Evolutionary conservation across 441 rosid species (phyloP).

Genomic region (Bruguiera hainesii): DNA sequence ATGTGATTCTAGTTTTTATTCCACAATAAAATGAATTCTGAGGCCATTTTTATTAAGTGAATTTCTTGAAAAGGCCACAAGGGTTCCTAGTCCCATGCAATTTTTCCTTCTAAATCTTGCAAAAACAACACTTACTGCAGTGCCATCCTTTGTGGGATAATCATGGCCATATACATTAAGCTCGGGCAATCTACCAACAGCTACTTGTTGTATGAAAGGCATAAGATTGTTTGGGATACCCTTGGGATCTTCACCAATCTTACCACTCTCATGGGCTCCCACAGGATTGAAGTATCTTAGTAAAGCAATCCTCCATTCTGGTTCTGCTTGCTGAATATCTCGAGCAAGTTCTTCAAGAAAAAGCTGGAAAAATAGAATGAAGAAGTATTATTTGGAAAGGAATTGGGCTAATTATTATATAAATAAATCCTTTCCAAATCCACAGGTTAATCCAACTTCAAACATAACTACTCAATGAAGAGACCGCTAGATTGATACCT

Average conservation of each 20-base stretch:
- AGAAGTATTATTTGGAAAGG: not conserved
- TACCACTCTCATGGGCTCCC: slow-evolving; percentile 94
- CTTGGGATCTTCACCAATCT: slow-evolving; percentile 88
- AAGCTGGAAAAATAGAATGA: slow-evolving; percentile 41
- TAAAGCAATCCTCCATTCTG: slow-evolving; percentile 77
- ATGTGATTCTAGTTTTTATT: not conserved
- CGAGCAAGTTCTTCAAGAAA: slow-evolving; percentile 88
- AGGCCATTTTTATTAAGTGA: not conserved
- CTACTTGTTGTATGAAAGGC: slow-evolving; percentile 95
- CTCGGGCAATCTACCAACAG: slow-evolving; percentile 76
- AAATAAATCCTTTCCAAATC: not conserved
- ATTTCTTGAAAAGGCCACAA: not conserved
- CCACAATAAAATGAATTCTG: not conserved
- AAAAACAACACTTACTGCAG: slow-evolving; percentile 59
- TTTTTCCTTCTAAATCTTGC: no score
- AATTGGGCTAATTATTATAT: not conserved
- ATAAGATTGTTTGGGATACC: slow-evolving; percentile 96
- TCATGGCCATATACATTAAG: slow-evolving; percentile 83
- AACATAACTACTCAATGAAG: not conserved
- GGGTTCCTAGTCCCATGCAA: not conserved
- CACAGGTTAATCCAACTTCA: slow-evolving; percentile 4
- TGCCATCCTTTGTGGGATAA: slow-evolving; percentile 82
- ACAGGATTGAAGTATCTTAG: slow-evolving; percentile 92
- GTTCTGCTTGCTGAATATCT: slow-evolving; percentile 61
- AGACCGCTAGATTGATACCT: slow-evolving; percentile 36